A percentile compares a stretch with the other conserved stretches of the same genome.
phyloP scores from a whole-genome alignment of 495 filamentous ascomycete species.

The Aspergillus steynii region DNA sequence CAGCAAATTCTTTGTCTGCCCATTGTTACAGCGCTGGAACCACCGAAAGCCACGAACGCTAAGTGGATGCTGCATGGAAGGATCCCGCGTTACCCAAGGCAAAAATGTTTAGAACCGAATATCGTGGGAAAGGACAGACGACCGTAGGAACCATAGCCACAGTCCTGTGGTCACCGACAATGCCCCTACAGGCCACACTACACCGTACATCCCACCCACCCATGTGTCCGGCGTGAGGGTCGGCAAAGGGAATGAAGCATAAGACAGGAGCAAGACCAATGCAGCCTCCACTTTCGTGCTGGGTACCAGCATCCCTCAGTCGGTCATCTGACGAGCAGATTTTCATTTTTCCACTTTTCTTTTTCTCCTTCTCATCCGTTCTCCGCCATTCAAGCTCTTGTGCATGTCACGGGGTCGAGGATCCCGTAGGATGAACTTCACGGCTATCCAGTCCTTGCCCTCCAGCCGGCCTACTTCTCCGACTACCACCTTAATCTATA shows the following conservation, averaged over 20 bases:
- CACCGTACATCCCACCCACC: too few relatives aligned
- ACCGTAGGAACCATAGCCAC: slow-evolving; percentile 6
- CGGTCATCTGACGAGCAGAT: slow-evolving; percentile 18
- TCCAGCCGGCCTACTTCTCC: too few relatives aligned
- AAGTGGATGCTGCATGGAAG: slow-evolving; percentile 19
- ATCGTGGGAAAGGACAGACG: slow-evolving; percentile 2
- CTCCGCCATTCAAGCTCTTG: neutral
- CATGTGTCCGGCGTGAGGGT: neutral
- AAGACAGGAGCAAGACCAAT: slow-evolving; percentile 8
- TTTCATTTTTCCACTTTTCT: neutral
- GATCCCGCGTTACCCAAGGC: slow-evolving; percentile 22
- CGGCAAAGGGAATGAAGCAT: slow-evolving; percentile 2
- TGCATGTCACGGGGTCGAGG: neutral
- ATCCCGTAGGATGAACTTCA: too few relatives aligned
- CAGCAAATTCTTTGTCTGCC: slow-evolving; percentile 8
- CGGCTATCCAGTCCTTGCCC: too few relatives aligned
- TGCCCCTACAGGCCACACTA: neutral
- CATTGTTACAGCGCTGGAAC: slow-evolving; percentile 10
- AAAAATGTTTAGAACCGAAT: slow-evolving; percentile 13
- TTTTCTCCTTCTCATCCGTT: neutral
- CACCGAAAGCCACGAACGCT: slow-evolving; percentile 13
- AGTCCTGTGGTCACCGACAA: slow-evolving; percentile 10
- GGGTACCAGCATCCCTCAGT: slow-evolving; percentile 5
- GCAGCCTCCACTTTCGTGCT: slow-evolving; percentile 15
- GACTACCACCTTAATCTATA: neutral